These are phyloP conservation scores for Pleurotus ostreatus DNA, from an alignment of 768 basidiomycete genomes.

Conservation along the genomic window DNA sequence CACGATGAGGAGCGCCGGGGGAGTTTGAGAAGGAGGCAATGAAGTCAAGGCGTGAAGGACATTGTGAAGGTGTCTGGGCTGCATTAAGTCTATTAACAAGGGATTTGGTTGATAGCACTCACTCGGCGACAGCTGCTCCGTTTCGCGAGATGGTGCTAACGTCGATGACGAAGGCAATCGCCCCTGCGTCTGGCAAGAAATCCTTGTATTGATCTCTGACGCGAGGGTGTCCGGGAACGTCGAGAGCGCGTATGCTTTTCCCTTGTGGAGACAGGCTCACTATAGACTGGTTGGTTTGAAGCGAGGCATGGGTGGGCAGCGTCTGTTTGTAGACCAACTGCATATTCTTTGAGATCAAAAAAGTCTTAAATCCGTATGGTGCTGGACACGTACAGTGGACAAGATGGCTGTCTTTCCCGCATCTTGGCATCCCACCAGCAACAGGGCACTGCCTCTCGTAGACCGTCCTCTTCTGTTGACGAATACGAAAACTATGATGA, in stretches of 20 bases:
- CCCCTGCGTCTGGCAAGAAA: conserved; percentile 56
- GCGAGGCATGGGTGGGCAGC: conserved; percentile 68
- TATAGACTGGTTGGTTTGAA: conserved; percentile 64
- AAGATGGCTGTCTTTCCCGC: conserved; percentile 80
- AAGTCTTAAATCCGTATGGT: no score
- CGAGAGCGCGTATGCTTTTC: conserved; percentile 52
- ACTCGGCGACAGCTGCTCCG: conserved; percentile 77
- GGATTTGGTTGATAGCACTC: conserved; percentile 24
- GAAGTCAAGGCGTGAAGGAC: conserved; percentile 68
- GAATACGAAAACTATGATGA: conserved; percentile 36
- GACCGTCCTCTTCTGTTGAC: conserved; percentile 39
- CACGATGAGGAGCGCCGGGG: conserved; percentile 61
- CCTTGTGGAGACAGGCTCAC: conserved; percentile 35
- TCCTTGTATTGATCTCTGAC: conserved; percentile 72
- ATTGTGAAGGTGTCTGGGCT: conserved; percentile 64
- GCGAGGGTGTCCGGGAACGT: conserved; percentile 84
- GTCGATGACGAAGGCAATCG: conserved; percentile 76
- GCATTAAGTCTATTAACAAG: neutral
- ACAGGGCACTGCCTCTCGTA: conserved; percentile 53
- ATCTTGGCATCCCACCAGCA: conserved; percentile 74
- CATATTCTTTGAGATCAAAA: neutral
- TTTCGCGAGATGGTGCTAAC: conserved; percentile 75
- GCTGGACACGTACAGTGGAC: conserved; percentile 48
- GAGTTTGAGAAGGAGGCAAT: conserved; percentile 63
- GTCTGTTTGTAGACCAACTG: conserved; percentile 66